Evolutionary conservation across 176 grass and related monocot genomes (phyloP).

Genomic region (Triticum dicoccoides): DNA sequence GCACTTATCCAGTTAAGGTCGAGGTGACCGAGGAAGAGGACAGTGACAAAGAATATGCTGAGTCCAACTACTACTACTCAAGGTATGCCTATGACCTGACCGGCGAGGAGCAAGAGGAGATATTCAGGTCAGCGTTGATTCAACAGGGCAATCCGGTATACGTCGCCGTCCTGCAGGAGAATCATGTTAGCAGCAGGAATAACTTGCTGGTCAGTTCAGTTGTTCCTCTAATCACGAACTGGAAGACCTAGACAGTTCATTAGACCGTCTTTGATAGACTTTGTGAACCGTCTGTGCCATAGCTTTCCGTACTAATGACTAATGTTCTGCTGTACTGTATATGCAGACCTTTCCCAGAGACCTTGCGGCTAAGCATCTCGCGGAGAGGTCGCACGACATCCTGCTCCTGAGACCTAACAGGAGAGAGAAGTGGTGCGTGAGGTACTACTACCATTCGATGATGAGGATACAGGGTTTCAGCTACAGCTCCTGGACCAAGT

Average conservation of each 20-base stretch:
- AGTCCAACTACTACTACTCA: slow-evolving; percentile 8
- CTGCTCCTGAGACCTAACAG: slow-evolving; percentile 22
- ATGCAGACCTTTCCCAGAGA: slow-evolving; percentile 26
- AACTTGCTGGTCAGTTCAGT: slow-evolving; percentile 29
- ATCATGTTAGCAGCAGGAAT: not conserved
- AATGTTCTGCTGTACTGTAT: not conserved
- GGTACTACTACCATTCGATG: not conserved
- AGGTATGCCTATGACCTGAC: slow-evolving; percentile 7
- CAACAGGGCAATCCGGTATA: slow-evolving; percentile 36
- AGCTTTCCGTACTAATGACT: not conserved
- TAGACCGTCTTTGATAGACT: not conserved
- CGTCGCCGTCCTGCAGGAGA: slow-evolving; percentile 12
- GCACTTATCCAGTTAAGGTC: not conserved
- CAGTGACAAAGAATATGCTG: not conserved
- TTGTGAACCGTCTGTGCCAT: not conserved
- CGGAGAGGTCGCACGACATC: slow-evolving; percentile 11
- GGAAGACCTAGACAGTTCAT: not conserved
- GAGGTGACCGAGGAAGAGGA: slow-evolving; percentile 9
- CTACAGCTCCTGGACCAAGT: not conserved
- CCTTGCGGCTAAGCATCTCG: slow-evolving; percentile 40
- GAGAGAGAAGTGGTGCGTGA: slow-evolving; percentile 18
- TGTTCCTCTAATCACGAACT: not conserved
- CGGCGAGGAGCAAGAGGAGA: slow-evolving; percentile 13
- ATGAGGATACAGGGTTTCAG: not conserved
- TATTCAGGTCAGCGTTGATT: slow-evolving; percentile 7